Percentiles rank a stretch among this genome's conserved stretches.
These are phyloP conservation scores for Ascochyta lentis DNA, from an alignment of 2,329 filamentous ascomycete genomes.

Conservation along the genomic window DNA sequence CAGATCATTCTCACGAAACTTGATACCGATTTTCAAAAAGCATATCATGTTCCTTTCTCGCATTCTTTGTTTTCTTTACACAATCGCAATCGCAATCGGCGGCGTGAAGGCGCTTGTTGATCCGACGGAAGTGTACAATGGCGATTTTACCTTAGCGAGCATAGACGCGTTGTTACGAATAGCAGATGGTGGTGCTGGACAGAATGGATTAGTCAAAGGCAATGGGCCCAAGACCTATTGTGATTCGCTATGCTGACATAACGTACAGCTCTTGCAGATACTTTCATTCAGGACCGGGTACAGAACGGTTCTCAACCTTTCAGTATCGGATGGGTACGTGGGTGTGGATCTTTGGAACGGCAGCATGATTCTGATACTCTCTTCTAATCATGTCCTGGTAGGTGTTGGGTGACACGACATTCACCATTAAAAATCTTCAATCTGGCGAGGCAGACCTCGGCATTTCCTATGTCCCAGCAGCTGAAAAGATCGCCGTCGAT, in stretches of 20 bases:
- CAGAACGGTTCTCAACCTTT: conserved; percentile 44
- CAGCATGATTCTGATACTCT: too few relatives aligned
- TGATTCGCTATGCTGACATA: background rate
- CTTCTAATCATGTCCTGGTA: too few relatives aligned
- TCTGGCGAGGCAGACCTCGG: too few relatives aligned
- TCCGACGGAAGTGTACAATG: conserved; percentile 31
- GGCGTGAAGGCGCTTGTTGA: conserved; percentile 18
- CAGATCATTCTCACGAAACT: background rate
- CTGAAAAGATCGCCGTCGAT: too few relatives aligned
- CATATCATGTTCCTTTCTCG: background rate
- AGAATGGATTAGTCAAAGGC: conserved; percentile 48
- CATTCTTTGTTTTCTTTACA: background rate
- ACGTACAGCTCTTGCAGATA: conserved; percentile 43
- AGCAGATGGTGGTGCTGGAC: conserved; percentile 50
- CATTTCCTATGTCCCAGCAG: too few relatives aligned
- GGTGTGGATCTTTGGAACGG: too few relatives aligned
- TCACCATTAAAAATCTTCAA: too few relatives aligned
- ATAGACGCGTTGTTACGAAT: conserved; percentile 33
- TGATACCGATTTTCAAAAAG: background rate
- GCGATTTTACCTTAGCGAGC: conserved; percentile 16
- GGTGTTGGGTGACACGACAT: too few relatives aligned
- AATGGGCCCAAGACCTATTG: too few relatives aligned
- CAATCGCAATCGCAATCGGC: background rate
- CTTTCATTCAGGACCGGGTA: conserved; percentile 47
- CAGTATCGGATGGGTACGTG: conserved; percentile 51